Evolutionary conservation across 768 basidiomycete genomes (phyloP).

Genomic region (Mycena capillaripes): DNA sequence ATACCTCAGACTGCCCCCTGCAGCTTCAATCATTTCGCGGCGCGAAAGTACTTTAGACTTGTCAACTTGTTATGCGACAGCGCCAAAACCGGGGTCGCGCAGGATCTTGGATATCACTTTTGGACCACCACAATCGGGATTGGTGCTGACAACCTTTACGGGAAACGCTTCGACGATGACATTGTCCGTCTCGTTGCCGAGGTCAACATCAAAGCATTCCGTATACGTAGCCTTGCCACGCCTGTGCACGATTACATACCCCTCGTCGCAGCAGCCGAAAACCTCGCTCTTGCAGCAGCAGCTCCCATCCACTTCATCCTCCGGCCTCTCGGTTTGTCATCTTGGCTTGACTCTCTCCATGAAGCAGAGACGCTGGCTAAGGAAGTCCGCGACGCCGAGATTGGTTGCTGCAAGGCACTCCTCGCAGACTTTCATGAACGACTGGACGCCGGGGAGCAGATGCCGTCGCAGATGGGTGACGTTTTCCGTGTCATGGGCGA

Average conservation of each 20-base stretch:
- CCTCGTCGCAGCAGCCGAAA: slow-evolving; percentile 14
- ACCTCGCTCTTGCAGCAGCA: too few relatives aligned
- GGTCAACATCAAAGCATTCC: slow-evolving; percentile 26
- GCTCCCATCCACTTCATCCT: too few relatives aligned
- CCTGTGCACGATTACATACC: slow-evolving; percentile 29
- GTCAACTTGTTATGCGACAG: slow-evolving; percentile 17
- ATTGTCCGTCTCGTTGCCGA: slow-evolving; percentile 10
- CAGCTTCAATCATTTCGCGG: slow-evolving; percentile 27
- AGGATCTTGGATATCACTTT: slow-evolving; percentile 25
- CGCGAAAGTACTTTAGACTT: slow-evolving; percentile 17
- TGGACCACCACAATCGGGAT: slow-evolving; percentile 27
- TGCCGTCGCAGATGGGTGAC: not conserved
- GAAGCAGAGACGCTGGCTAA: not conserved
- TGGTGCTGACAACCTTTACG: slow-evolving; percentile 22
- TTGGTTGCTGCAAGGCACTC: not conserved
- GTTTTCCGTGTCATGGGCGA: not conserved
- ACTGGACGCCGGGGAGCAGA: not conserved
- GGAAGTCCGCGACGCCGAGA: not conserved
- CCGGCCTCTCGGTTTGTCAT: too few relatives aligned
- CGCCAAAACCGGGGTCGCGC: slow-evolving; percentile 21
- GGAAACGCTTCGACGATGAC: slow-evolving; percentile 21
- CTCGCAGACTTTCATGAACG: not conserved
- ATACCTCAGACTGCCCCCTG: not conserved
- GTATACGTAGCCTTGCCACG: slow-evolving; percentile 26
- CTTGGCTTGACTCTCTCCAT: not conserved